Evolutionary conservation across 768 basidiomycete species (phyloP).

Genomic region (Termitomyces sp.): DNA sequence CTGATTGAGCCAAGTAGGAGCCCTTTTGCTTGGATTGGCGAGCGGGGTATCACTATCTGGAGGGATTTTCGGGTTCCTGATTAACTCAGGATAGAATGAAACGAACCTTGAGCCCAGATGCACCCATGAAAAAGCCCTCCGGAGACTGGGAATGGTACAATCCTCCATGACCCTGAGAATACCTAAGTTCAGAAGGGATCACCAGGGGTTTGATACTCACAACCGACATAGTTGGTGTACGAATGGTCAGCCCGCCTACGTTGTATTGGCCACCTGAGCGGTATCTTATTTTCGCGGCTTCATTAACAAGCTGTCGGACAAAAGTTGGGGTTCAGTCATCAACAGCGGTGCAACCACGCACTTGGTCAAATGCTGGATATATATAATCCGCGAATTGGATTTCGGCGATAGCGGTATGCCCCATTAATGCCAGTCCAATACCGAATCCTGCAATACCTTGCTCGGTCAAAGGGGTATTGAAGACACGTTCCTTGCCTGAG

Average conservation of each 20-base stretch:
- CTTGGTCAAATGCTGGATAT: constrained; percentile 93
- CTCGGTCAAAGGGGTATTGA: constrained; percentile 91
- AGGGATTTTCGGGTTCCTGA: constrained; percentile 7
- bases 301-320: constrained; percentile 74
- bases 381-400: constrained; percentile 92
- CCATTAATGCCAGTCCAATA: constrained; percentile 88
- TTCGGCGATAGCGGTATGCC: constrained; percentile 92
- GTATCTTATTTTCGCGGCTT: constrained; percentile 91
- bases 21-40: constrained; percentile 95
- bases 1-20: constrained; percentile 81
- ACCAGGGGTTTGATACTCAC: constrained; percentile 29
- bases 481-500: constrained; percentile 83
- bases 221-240: constrained; percentile 90
- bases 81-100: background rate
- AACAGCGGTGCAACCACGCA: constrained; percentile 16
- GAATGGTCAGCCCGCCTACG: constrained; percentile 77
- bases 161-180: constrained; percentile 67
- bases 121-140: constrained; percentile 92
- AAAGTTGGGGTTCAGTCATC: background rate
- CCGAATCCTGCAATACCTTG: constrained; percentile 96
- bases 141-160: constrained; percentile 95
- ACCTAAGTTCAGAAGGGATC: background rate
- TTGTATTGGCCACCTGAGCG: constrained; percentile 82
- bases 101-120: constrained; percentile 77
- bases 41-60: constrained; percentile 85